Evolutionary conservation across 1,284 basidiomycete species (phyloP).

Genomic region (Cutaneotrichosporon cavernicola): DNA sequence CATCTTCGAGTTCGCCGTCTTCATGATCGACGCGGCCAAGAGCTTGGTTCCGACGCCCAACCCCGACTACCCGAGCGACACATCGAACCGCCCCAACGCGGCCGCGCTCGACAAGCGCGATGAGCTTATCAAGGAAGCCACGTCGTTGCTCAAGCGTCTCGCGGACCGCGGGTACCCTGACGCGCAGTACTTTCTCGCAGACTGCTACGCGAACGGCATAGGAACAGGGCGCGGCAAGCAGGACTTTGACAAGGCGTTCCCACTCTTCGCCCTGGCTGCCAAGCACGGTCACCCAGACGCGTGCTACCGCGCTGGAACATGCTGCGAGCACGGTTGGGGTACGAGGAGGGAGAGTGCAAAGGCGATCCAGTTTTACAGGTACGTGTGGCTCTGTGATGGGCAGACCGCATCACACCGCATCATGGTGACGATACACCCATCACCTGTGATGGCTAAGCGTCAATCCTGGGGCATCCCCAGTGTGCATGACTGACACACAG

Average conservation of each 20-base stretch:
- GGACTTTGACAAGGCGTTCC: constrained; percentile 96
- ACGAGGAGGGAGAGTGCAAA: constrained; percentile 88
- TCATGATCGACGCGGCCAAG: constrained; percentile 96
- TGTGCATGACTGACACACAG: constrained; percentile 48
- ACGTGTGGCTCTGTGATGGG: constrained; percentile 25
- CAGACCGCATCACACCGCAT: too few relatives aligned
- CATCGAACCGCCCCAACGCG: constrained; percentile 57
- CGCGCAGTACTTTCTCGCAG: constrained; percentile 94
- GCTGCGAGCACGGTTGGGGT: constrained; percentile 99
- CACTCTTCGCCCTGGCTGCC: constrained; percentile 90
- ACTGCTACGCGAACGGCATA: constrained; percentile 96
- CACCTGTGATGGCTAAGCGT: neutral
- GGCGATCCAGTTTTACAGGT: constrained; percentile 83
- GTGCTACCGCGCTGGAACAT: constrained; percentile 91
- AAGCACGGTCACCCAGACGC: constrained; percentile 99
- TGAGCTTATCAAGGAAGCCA: constrained; percentile 82
- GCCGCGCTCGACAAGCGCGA: constrained; percentile 84
- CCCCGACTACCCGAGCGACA: constrained; percentile 28
- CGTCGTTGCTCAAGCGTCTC: constrained; percentile 77
- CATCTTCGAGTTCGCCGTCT: constrained; percentile 97
- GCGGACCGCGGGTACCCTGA: constrained; percentile 91
- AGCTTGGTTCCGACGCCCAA: constrained; percentile 58
- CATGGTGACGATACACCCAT: neutral
- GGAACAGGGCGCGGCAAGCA: constrained; percentile 83
- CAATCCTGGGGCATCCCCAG: neutral